These are phyloP conservation scores for Annulohypoxylon moriforme DNA, from an alignment of 495 filamentous ascomycete species.

Conservation along the genomic window DNA sequence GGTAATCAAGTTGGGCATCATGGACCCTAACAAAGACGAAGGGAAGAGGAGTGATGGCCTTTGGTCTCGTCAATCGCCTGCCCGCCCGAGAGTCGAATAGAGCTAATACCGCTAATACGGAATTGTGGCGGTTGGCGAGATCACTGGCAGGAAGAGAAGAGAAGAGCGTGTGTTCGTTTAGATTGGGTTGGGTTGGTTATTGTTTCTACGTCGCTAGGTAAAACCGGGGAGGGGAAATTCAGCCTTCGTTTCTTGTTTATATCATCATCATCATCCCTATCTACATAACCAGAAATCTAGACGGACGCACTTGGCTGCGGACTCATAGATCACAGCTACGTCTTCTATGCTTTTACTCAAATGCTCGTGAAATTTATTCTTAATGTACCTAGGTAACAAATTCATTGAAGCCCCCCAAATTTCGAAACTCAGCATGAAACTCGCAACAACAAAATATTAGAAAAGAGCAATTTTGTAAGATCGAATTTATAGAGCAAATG, in stretches of 20 bases:
- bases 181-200: background rate
- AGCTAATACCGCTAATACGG: constrained; percentile 13
- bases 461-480: background rate
- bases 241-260: constrained; percentile 27
- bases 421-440: background rate
- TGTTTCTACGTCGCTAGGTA: constrained; percentile 6
- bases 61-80: background rate
- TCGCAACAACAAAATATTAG: background rate
- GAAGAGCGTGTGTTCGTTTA: constrained; percentile 2
- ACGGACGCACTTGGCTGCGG: constrained; percentile 4
- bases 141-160: background rate
- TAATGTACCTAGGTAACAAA: background rate
- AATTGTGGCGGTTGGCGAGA: background rate
- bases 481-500: background rate
- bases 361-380: background rate
- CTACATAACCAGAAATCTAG: constrained; percentile 14
- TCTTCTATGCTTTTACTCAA: background rate
- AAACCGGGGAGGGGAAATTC: background rate
- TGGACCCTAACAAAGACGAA: background rate
- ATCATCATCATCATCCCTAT: background rate
- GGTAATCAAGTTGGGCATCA: background rate
- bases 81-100: background rate
- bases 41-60: background rate
- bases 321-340: background rate
- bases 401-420: background rate